phyloP scores from a whole-genome alignment of 768 basidiomycete species.

The Boletus reticulatus region DNA sequence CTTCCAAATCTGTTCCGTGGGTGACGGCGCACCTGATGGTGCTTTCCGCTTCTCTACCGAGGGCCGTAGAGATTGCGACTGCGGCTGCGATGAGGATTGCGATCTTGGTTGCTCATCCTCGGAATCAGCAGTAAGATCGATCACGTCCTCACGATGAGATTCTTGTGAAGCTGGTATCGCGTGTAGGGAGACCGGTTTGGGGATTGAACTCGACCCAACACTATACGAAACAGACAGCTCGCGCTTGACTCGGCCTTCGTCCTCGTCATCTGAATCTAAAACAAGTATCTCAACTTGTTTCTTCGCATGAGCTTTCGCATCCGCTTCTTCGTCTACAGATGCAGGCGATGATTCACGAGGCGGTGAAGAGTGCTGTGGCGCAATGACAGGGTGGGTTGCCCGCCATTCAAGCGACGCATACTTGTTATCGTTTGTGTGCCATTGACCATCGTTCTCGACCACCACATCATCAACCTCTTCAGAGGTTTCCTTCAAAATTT shows the following conservation, averaged over 20 bases:
- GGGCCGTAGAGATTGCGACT: conserved; percentile 29
- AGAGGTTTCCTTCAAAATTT: conserved; percentile 74
- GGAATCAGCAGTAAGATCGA: conserved; percentile 81
- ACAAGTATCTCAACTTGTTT: conserved; percentile 61
- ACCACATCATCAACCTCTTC: conserved; percentile 89
- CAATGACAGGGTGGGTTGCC: conserved; percentile 44
- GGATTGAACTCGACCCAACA: conserved; percentile 38
- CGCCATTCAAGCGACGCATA: conserved; percentile 76
- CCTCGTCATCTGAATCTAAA: conserved; percentile 74
- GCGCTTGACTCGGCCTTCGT: conserved; percentile 71
- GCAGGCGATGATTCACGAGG: conserved; percentile 27
- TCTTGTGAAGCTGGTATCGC: conserved; percentile 23
- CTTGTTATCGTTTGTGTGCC: conserved; percentile 91
- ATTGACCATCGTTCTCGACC: conserved; percentile 92
- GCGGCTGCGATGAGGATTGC: conserved; percentile 24
- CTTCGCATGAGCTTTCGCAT: conserved; percentile 42
- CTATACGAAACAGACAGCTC: conserved; percentile 69
- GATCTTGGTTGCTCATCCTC: conserved; percentile 61
- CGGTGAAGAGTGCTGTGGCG: conserved; percentile 25
- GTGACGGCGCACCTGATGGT: conserved; percentile 45
- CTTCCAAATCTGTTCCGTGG: conserved; percentile 74
- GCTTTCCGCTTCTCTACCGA: conserved; percentile 59
- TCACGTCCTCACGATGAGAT: conserved; percentile 52
- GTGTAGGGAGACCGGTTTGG: conserved; percentile 24
- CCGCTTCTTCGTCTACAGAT: conserved; percentile 30